Base-by-base conservation (phyloP, 345 rosid species). In the Linum tenue region DNA sequence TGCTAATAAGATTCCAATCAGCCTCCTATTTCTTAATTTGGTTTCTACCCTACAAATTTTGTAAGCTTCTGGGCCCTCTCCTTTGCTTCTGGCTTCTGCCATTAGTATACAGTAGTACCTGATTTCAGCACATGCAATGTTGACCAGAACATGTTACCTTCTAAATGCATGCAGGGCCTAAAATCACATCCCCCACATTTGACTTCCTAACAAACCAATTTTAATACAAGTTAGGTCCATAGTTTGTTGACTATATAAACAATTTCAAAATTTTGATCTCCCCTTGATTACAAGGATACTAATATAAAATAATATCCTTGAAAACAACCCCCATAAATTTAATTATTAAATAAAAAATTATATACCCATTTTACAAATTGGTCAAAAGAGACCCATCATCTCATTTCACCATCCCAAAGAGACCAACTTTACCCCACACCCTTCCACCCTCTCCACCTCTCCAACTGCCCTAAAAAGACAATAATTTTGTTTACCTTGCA, bases 121-220 rank as follows among this genome's bases (percentile, higher is more conserved):
- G 44, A 72, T 55, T 48, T 37, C 61, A 39, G 80, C 91, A 86
- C 96, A 89, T 84, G 90, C 77, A 51, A 37, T 78, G 80, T 82
- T 83, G 87, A 82, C 88, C 69, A 76, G 58, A 79, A 72, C 86
- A 86, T 83, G 87, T 82, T 83, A 86, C 90, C 76, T 78, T 80
- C 84, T 69, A 68, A 79, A 82, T 79, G 80, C 82, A 72, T 72
- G 76, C 79, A 82, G 71, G 72, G 72, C 81, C 72, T 74, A 57
- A 69, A 72, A 48, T 48, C 48, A 78, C 70, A 68, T 64, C 63
- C 74, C 70, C 53, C 75, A 58, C 69, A 69, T 81, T 48, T 79
- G 87, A 85, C 88, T 81, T 79, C 65, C 59, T 3, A 67, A 42
- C 61, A 56, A 59, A 71, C 70, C 56, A 72, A 72, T 55, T 63